Evolutionary conservation across 2,329 filamentous ascomycete species (phyloP).

Genomic region (Colletotrichum aenigma): DNA sequence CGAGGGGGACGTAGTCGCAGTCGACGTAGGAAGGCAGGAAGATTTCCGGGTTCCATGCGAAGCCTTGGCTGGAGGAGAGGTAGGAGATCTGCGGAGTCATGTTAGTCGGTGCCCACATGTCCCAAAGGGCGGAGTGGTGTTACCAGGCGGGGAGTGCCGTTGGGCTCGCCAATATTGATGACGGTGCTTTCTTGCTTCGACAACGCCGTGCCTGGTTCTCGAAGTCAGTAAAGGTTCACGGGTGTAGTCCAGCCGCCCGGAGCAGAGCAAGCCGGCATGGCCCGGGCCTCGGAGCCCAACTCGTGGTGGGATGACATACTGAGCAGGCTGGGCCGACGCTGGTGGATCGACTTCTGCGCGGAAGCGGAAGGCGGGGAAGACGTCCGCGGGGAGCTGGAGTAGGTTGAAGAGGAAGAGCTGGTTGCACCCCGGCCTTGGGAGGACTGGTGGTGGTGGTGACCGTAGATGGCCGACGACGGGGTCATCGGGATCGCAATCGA

Average conservation of each 20-base stretch:
- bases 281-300: background rate
- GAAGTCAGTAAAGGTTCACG: slow-evolving; percentile 29
- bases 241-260: background rate
- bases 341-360: slow-evolving; percentile 50
- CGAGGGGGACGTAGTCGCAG: slow-evolving; percentile 75
- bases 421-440: slow-evolving; percentile 44
- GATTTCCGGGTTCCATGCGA: slow-evolving; percentile 85
- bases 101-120: background rate
- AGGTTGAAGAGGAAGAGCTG: slow-evolving; percentile 59
- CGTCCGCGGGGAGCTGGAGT: slow-evolving; percentile 60
- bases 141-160: slow-evolving; percentile 75
- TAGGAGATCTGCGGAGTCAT: slow-evolving; percentile 70
- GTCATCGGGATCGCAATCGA: slow-evolving; percentile 70
- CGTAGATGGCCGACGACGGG: slow-evolving; percentile 38
- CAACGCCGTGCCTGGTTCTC: slow-evolving; percentile 67
- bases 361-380: slow-evolving; percentile 44
- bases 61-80: slow-evolving; percentile 79
- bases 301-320: slow-evolving; percentile 45
- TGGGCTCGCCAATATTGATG: slow-evolving; percentile 76
- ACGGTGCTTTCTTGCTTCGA: slow-evolving; percentile 80
- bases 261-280: background rate
- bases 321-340: slow-evolving; percentile 65
- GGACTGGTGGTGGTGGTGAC: slow-evolving; percentile 31
- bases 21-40: slow-evolving; percentile 81
- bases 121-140: slow-evolving; percentile 30